Base-by-base conservation (phyloP, 495 filamentous ascomycete species). In the Penicillium coprophilum region DNA sequence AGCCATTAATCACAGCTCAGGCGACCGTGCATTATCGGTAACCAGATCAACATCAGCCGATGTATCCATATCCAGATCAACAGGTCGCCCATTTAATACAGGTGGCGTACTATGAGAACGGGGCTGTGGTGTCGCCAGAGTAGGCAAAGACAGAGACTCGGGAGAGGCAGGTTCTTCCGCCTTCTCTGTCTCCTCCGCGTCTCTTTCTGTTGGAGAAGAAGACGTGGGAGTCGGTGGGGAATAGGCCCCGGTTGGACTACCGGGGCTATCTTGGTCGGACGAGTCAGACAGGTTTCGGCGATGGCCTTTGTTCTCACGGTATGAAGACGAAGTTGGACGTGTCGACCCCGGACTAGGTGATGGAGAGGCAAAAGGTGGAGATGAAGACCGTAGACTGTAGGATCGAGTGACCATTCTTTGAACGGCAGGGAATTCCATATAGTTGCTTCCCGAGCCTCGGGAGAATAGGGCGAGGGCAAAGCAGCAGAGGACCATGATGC, bases 391-490 rank as follows among this genome's bases (percentile, higher is more conserved):
- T 47, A 77, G 55, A 57, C 69, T 74, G 56, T 74, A 74, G 32
- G 81, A 83, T 20, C 74, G 78, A 20, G 74, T 64, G 48, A 85
- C 75, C 70, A 84, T 80, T 51, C 80, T 80, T 59, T 85, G 84
- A 11, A 82, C 68, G 19, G 82, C 66, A 6, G 82, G 82, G 24
- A 83, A 64, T 46, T 85, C 84, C 43, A 83, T 74, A 57, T 80
- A 80, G 43, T 73, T 74, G 51, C 71, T 69, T 48, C 74, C 72
- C 20, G 71, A 62, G 3, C 70, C 70, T 9, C 83, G 72, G 0
- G 82, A 80, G 69, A 98, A 96, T 49, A 98, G 85, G 45, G 94
- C 89, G 9, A 98, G 79, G 0, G 86, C 86, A 40, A 97, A 87
- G 63, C 92, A 96, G 60, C 92, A 82, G 3, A 98, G 82, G 2